phyloP scores from a whole-genome alignment of 768 basidiomycete species.

The Suillus brevipes region DNA sequence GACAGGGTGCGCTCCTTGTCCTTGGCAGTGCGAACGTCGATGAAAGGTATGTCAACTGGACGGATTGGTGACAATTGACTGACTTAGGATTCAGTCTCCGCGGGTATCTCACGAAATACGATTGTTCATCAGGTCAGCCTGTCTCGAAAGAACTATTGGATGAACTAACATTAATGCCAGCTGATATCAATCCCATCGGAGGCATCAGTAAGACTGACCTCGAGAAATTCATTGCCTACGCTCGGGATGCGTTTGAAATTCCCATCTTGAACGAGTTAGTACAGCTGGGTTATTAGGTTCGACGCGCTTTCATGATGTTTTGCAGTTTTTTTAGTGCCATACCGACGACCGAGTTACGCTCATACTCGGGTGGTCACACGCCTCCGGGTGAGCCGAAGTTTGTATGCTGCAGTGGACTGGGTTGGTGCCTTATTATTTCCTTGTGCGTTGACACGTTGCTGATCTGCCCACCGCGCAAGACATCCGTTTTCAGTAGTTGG shows the following conservation, averaged over 20 bases:
- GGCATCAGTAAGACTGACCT: constrained; percentile 97
- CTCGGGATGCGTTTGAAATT: constrained; percentile 73
- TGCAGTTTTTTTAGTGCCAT: constrained; percentile 85
- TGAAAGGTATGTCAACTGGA: constrained; percentile 65
- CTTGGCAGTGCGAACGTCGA: constrained; percentile 99
- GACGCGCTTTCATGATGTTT: constrained; percentile 5
- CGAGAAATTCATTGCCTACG: constrained; percentile 92
- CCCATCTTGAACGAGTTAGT: constrained; percentile 77
- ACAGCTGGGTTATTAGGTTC: background rate
- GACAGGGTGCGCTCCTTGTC: constrained; percentile 83
- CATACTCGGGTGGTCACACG: constrained; percentile 61
- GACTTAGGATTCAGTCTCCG: constrained; percentile 58
- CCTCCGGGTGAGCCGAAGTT: constrained; percentile 90
- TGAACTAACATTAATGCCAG: constrained; percentile 38
- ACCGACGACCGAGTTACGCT: constrained; percentile 82
- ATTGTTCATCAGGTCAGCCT: constrained; percentile 80
- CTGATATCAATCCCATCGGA: constrained; percentile 98
- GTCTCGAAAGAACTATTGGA: background rate
- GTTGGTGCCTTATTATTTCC: constrained; percentile 45
- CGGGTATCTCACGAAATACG: constrained; percentile 97
- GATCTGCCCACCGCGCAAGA: constrained; percentile 48
- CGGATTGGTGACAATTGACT: background rate
- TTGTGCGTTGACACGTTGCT: constrained; percentile 13
- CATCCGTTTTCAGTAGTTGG: constrained; percentile 85
- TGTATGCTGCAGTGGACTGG: constrained; percentile 97